Conservation (phyloP, 2,329 filamentous ascomycete species). For the Alternaria brassicicola region DNA sequence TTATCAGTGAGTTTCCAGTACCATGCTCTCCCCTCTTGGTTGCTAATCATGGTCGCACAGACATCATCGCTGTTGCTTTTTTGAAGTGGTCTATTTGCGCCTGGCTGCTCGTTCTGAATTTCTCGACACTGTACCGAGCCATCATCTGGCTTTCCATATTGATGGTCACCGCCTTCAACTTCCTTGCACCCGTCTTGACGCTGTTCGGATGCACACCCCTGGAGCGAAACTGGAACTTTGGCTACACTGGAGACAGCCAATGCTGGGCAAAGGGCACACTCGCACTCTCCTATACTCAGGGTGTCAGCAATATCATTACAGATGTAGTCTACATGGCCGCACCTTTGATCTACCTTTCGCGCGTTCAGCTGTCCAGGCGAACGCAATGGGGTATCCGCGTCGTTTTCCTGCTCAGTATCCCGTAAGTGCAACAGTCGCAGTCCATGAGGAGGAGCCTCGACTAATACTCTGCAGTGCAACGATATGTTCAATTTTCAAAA, state of each 20-base stretch:
- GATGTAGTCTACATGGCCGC: slow-evolving; percentile 39
- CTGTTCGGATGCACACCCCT: slow-evolving; percentile 37
- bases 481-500: slow-evolving; percentile 39
- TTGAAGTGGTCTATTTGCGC: slow-evolving; percentile 42
- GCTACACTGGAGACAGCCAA: slow-evolving; percentile 14
- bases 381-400: slow-evolving; percentile 38
- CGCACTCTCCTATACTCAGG: slow-evolving; percentile 33
- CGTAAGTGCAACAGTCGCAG: slow-evolving; percentile 23
- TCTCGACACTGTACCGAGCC: slow-evolving; percentile 31
- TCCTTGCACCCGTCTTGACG: slow-evolving; percentile 31
- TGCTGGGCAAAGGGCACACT: slow-evolving; percentile 34
- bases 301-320: slow-evolving; percentile 37
- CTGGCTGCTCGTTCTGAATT: slow-evolving; percentile 38
- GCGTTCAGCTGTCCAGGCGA: slow-evolving; percentile 28
- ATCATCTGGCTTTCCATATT: slow-evolving; percentile 38
- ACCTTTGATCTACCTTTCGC: slow-evolving; percentile 35
- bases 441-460: no score
- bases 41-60: neutral
- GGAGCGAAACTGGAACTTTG: slow-evolving; percentile 37
- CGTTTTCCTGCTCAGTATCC: slow-evolving; percentile 38
- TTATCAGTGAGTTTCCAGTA: slow-evolving; percentile 20
- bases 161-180: slow-evolving; percentile 36
- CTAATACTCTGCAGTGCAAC: slow-evolving; percentile 27
- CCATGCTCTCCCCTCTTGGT: neutral
- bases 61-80: slow-evolving; percentile 38